phyloP scores from a whole-genome alignment of 1,284 basidiomycete genomes.

The Ganoderma sinense region DNA sequence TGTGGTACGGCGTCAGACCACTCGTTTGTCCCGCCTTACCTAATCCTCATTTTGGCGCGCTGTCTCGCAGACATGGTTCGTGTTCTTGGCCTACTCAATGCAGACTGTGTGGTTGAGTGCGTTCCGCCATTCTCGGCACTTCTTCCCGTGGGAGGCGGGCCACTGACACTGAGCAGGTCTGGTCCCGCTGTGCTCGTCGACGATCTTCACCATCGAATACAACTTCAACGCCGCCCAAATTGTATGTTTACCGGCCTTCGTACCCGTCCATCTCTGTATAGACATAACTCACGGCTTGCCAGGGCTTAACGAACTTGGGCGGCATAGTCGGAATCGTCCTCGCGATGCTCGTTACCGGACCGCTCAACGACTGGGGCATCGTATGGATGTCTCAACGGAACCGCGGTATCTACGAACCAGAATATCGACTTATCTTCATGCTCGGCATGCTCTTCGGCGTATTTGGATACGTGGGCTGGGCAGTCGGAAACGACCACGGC shows the following conservation, averaged over 20 bases:
- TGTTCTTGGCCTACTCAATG: constrained; percentile 48
- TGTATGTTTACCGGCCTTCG: not conserved
- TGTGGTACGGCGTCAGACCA: constrained; percentile 36
- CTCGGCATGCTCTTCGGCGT: constrained; percentile 51
- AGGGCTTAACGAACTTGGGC: constrained; percentile 51
- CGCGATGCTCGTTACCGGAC: constrained; percentile 47
- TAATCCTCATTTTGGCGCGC: too few species aligned
- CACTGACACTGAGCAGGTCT: constrained; percentile 40
- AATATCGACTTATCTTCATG: constrained; percentile 54
- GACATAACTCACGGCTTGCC: constrained; percentile 40
- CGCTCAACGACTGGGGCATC: constrained; percentile 51
- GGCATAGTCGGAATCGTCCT: constrained; percentile 52
- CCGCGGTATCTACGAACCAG: constrained; percentile 55
- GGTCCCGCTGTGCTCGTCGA: constrained; percentile 50
- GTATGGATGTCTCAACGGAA: constrained; percentile 52
- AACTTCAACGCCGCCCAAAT: constrained; percentile 48
- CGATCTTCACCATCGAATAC: constrained; percentile 51
- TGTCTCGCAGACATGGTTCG: constrained; percentile 44
- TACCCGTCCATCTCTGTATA: constrained; percentile 45
- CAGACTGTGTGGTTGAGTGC: constrained; percentile 52
- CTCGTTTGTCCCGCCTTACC: not conserved
- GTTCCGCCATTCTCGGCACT: constrained; percentile 14
- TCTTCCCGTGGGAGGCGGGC: not conserved
- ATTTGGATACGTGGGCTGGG: constrained; percentile 57
- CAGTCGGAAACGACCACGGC: constrained; percentile 48